phyloP scores from a whole-genome alignment of 1,139 yeast species.

The Yamadazyma trypodendri region DNA sequence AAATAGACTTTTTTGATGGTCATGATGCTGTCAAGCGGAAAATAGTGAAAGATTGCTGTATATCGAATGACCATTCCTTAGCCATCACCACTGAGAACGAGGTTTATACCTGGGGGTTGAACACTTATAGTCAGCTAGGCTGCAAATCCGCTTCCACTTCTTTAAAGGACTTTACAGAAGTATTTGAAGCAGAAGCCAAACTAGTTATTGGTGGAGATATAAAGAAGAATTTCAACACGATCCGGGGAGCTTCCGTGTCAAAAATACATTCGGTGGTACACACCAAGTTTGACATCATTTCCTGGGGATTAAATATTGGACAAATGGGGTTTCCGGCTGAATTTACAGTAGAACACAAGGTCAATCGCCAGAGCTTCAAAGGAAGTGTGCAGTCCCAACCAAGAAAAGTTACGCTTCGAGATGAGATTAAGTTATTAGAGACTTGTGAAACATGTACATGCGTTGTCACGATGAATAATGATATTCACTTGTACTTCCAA shows the following conservation, averaged over 20 bases:
- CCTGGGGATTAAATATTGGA: conserved; percentile 87
- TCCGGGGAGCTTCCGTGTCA: conserved; percentile 65
- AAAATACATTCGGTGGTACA: conserved; percentile 70
- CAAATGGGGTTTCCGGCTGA: conserved; percentile 65
- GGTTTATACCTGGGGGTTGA: conserved; percentile 78
- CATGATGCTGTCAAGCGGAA: conserved; percentile 17
- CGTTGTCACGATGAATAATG: conserved; percentile 58
- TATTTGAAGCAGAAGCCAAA: conserved; percentile 47
- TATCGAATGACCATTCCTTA: conserved; percentile 69
- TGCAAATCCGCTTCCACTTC: conserved; percentile 25
- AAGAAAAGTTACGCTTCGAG: conserved; percentile 42
- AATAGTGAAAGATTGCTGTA: conserved; percentile 40
- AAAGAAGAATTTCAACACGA: conserved; percentile 22
- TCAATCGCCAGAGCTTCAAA: conserved; percentile 27
- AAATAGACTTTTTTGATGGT: conserved; percentile 25
- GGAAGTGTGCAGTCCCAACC: conserved; percentile 45
- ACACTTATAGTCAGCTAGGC: conserved; percentile 55
- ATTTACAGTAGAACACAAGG: conserved; percentile 21
- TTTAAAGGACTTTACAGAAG: conserved; percentile 30
- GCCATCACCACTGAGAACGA: conserved; percentile 50
- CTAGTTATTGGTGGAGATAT: conserved; percentile 49
- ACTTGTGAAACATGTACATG: conserved; percentile 75
- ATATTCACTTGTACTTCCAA: conserved; percentile 61
- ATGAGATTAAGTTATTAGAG: conserved; percentile 54
- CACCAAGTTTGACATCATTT: conserved; percentile 48